Base-by-base conservation (phyloP, 164 flowering plant genomes). In the Nymphaea colorata region DNA sequence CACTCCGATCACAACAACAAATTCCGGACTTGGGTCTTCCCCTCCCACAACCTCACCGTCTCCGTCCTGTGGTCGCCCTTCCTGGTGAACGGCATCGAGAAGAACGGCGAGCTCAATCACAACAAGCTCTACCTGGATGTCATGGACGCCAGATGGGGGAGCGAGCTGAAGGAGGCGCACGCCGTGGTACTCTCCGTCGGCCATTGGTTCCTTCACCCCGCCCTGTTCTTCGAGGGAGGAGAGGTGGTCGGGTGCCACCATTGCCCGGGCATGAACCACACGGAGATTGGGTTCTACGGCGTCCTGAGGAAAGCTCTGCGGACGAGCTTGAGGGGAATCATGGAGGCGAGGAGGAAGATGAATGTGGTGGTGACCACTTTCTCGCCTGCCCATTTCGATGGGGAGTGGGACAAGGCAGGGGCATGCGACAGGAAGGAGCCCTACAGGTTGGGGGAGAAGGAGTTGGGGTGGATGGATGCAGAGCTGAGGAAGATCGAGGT, bases 1-100 rank as follows among this genome's bases (percentile, higher is more conserved):
- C 86, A 87, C 70, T 44, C 62, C 3, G 65, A 79, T 67, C 90
- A 93, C 11, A 87, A 84, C 4, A 61, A 61, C 4, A 90, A 86
- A 71, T 90, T 90, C 67, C 75, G 99, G 4, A 71, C 80, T 64
- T 94, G 99, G 99, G 65, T 74, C 65, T 75, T 94, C 65, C 68
- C 76, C 17, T 79, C 91, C 11, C 83, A 88, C 43, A 91, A 91
- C 68, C 62, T 75, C 12, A 87, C 47, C 68, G 66, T 94, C 1
- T 94, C 99, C 0, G 69, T 84, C 5, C 87, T 84, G 57, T 94
- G 99, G 98, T 94, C 99, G 6, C 99, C 96, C 0, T 91, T 94
- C 65, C 77, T 94, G 2, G 99, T 90, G 0, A 74, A 80, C 41
- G 96, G 98, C 5, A 41, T 83, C 7, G 98, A 90, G 70, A 91